Conservation (phyloP, 208 protist species). For the Strigomonas culicis region DNA sequence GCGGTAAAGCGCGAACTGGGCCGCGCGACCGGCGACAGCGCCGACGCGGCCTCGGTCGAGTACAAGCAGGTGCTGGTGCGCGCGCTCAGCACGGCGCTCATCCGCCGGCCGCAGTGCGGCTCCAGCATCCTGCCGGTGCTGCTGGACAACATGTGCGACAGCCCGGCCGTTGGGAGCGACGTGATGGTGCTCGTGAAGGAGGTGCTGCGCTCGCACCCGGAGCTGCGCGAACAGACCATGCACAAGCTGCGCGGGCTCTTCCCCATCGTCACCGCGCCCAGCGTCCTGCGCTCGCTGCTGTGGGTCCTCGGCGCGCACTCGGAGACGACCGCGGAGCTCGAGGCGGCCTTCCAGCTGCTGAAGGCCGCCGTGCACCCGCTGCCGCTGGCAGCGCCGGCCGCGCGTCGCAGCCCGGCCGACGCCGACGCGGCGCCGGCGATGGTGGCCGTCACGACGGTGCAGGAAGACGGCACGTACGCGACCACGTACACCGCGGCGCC, state of each 20-base stretch:
- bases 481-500: slow-evolving; percentile 66
- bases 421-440: slow-evolving; percentile 18
- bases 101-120: slow-evolving; percentile 88
- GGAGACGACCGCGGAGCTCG: slow-evolving; percentile 55
- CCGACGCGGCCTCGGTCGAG: slow-evolving; percentile 37
- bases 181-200: slow-evolving; percentile 95
- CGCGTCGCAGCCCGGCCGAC: slow-evolving; percentile 8
- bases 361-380: slow-evolving; percentile 43
- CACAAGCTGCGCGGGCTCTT: slow-evolving; percentile 57
- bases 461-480: slow-evolving; percentile 94
- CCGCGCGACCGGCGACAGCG: slow-evolving; percentile 32
- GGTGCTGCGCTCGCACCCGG: slow-evolving; percentile 87
- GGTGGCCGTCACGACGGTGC: slow-evolving; percentile 69
- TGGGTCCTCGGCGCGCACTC: slow-evolving; percentile 95
- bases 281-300: slow-evolving; percentile 76
- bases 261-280: slow-evolving; percentile 48
- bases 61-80: slow-evolving; percentile 70
- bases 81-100: slow-evolving; percentile 89
- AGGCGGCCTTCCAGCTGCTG: slow-evolving; percentile 35
- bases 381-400: slow-evolving; percentile 35
- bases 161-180: slow-evolving; percentile 63
- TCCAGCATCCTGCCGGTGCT: slow-evolving; percentile 82
- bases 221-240: slow-evolving; percentile 70
- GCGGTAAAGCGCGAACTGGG: slow-evolving; percentile 95
- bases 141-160: slow-evolving; percentile 94